A percentile compares a stretch with the other conserved stretches of the same genome.
These are phyloP conservation scores for Blattamonas nauphoetae DNA, from an alignment of 78 protist species.

Conservation along the genomic window DNA sequence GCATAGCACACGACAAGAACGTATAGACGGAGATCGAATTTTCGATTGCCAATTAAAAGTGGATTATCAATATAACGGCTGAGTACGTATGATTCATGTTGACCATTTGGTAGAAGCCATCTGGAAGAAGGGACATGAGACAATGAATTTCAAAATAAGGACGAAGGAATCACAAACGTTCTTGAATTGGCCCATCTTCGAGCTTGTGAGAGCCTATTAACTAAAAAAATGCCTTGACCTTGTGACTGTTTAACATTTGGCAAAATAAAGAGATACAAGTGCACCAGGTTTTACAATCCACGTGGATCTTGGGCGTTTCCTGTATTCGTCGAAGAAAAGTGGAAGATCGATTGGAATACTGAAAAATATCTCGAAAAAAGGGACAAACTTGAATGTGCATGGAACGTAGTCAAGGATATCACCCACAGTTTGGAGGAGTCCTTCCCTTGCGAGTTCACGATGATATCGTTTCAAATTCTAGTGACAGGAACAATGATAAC, in stretches of 20 bases:
- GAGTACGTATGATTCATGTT: constrained; percentile 19
- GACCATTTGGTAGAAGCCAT: background rate
- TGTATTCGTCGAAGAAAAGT: constrained; percentile 58
- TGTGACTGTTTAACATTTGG: constrained; percentile 21
- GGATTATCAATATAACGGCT: constrained; percentile 43
- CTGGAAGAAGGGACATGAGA: constrained; percentile 1
- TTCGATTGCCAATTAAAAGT: constrained; percentile 40
- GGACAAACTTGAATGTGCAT: constrained; percentile 25
- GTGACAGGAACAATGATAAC: background rate
- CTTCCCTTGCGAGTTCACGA: background rate
- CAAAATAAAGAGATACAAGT: background rate
- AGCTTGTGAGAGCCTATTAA: constrained; percentile 40
- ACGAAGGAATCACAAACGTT: background rate
- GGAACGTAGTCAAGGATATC: constrained; percentile 34
- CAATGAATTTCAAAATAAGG: too few relatives aligned
- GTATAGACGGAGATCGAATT: constrained; percentile 53
- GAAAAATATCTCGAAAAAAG: background rate
- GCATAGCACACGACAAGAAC: constrained; percentile 37
- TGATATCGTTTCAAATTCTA: background rate
- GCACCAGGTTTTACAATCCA: constrained; percentile 79
- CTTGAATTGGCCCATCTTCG: constrained; percentile 16
- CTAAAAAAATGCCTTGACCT: constrained; percentile 56
- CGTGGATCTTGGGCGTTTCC: background rate
- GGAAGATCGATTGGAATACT: constrained; percentile 52
- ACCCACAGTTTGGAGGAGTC: background rate